Conservation (phyloP, 2,329 filamentous ascomycete species). For the Keithomyces neogunnii region DNA sequence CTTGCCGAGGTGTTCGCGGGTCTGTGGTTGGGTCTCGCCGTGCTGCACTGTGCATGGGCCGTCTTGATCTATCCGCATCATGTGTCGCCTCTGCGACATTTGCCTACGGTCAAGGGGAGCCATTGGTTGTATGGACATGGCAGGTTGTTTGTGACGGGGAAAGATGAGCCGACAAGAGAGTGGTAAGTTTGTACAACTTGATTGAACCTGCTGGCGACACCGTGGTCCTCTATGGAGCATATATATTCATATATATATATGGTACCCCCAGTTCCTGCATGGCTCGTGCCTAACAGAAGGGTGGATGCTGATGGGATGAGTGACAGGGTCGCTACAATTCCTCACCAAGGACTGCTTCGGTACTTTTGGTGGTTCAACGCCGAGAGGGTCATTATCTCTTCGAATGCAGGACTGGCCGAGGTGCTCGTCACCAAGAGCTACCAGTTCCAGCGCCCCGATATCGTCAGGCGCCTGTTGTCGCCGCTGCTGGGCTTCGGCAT, state of each 20-base stretch:
- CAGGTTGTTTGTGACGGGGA: slow-evolving; percentile 27
- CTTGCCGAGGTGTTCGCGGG: slow-evolving; percentile 25
- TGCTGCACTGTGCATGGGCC: slow-evolving; percentile 30
- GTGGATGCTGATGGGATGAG: slow-evolving; percentile 25
- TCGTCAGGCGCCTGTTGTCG: slow-evolving; percentile 46
- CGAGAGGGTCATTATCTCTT: slow-evolving; percentile 54
- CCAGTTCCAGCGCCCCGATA: slow-evolving; percentile 56
- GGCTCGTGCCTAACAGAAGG: neutral
- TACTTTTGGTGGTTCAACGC: slow-evolving; percentile 55
- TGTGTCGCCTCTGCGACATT: slow-evolving; percentile 39
- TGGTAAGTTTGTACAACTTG: slow-evolving; percentile 29
- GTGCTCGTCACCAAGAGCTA: slow-evolving; percentile 62
- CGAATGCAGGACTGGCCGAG: slow-evolving; percentile 59
- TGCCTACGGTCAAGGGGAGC: slow-evolving; percentile 35
- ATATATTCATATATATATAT: neutral
- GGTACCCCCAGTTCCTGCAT: neutral
- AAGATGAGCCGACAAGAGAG: slow-evolving; percentile 35
- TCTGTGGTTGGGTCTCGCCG: slow-evolving; percentile 26
- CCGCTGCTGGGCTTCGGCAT: slow-evolving; percentile 63
- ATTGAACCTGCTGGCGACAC: neutral
- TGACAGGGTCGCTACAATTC: slow-evolving; percentile 48
- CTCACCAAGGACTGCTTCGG: slow-evolving; percentile 61
- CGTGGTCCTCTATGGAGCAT: neutral
- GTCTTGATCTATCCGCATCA: slow-evolving; percentile 39
- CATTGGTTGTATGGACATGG: slow-evolving; percentile 43